Evolutionary conservation across 805 yeast species (phyloP).

Genomic region (Zygosaccharomyces gambellarensis): DNA sequence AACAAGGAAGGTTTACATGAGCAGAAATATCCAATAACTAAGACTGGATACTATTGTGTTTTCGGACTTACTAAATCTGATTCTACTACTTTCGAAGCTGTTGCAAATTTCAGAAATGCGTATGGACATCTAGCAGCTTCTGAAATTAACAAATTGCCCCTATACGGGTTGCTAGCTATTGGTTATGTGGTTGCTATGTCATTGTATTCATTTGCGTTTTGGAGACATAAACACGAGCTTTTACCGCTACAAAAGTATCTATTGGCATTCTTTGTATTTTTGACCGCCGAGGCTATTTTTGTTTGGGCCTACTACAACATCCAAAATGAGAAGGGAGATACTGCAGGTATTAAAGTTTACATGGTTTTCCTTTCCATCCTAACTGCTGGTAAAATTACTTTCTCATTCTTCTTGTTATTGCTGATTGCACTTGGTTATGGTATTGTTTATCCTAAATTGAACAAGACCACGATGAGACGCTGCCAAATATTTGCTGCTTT

Average conservation of each 20-base stretch:
- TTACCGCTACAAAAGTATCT: constrained; percentile 87
- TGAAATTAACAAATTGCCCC: constrained; percentile 85
- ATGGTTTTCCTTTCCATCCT: constrained; percentile 72
- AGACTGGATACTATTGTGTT: constrained; percentile 91
- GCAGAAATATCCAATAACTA: constrained; percentile 56
- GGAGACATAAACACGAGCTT: constrained; percentile 79
- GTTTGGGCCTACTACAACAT: constrained; percentile 91
- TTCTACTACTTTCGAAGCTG: constrained; percentile 49
- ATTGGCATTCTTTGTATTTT: constrained; percentile 75
- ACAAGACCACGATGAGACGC: constrained; percentile 66
- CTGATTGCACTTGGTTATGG: constrained; percentile 92
- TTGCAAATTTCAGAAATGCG: constrained; percentile 84
- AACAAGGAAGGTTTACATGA: constrained; percentile 55
- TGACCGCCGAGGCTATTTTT: constrained; percentile 77
- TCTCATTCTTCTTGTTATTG: constrained; percentile 80
- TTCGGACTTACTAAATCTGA: constrained; percentile 53
- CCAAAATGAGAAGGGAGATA: constrained; percentile 56
- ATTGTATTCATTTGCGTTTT: constrained; percentile 80
- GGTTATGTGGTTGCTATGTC: constrained; percentile 77
- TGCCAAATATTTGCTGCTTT: constrained; percentile 55
- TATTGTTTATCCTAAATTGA: constrained; percentile 81
- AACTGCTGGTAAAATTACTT: constrained; percentile 76
- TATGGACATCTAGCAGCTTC: constrained; percentile 86
- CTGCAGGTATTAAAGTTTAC: constrained; percentile 61
- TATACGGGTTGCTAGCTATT: constrained; percentile 80